A percentile compares a stretch with the other conserved stretches of the same genome.
Conservation (phyloP, 768 basidiomycete species). For the Mycena albidolilacea region DNA sequence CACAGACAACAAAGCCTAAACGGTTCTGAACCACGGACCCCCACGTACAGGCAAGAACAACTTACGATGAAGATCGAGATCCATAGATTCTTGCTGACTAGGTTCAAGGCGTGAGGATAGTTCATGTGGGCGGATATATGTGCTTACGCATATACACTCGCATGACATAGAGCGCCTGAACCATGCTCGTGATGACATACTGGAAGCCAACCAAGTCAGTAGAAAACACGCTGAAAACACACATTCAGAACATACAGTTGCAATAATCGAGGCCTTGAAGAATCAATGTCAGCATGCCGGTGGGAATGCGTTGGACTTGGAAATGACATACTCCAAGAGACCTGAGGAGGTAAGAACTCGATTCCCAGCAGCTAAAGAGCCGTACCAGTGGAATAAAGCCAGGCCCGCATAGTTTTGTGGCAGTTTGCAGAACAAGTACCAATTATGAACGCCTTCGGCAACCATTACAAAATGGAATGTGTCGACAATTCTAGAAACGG, state of each 20-base stretch:
- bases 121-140: not conserved
- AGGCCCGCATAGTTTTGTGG: constrained; percentile 34
- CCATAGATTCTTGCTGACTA: constrained; percentile 15
- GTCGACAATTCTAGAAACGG: constrained; percentile 27
- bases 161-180: constrained; percentile 34
- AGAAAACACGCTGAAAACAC: no score
- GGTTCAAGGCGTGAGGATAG: not conserved
- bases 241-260: not conserved
- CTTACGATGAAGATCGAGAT: constrained; percentile 4
- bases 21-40: not conserved
- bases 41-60: not conserved
- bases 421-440: constrained; percentile 35
- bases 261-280: constrained; percentile 33
- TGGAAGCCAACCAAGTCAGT: no score
- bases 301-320: no score
- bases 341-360: no score
- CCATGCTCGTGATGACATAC: constrained; percentile 33
- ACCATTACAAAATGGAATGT: constrained; percentile 36
- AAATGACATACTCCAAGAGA: no score
- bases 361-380: constrained; percentile 21
- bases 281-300: not conserved
- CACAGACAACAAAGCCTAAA: not conserved
- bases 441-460: constrained; percentile 33
- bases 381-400: constrained; percentile 24
- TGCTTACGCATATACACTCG: constrained; percentile 32